Base-by-base conservation (phyloP, 1,284 basidiomycete genomes). In the Hymenochaete sp. region DNA sequence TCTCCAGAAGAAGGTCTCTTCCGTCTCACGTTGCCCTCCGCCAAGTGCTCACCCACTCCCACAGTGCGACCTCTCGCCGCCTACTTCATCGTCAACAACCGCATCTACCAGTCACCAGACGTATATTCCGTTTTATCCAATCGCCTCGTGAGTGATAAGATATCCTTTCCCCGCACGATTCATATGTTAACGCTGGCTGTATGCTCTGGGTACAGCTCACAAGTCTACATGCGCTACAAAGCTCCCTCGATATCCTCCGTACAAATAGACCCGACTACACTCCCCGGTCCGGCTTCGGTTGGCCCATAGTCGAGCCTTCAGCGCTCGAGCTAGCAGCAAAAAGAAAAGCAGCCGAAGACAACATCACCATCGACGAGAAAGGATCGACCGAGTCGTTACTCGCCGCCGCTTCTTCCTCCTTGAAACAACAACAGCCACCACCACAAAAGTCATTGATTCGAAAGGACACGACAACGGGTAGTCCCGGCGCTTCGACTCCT, bases 51-150 rank as follows among this genome's bases (percentile, higher is more conserved):
- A 10, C 9, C n/a, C 50, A 49, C 44, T 33, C 42, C 24, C 48
- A 38, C 56, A 87, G 87, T 82, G 31, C 71, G 72, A 50, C 80
- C 86, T 2, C 62, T 90, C 45, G 82, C 79, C 13, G 82, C 79
- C 8, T 92, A 89, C 62, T 92, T 90, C 58, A 76, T 92, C 57
- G 75, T 87, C 65, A 82, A 90, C 62, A 83, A 83, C 59, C 77
- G 82, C 50, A 88, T 92, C 52, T 91, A 91, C 59, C 84, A 88
- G 57, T 79, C 85, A 1, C 89, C 89, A 21, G 82, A 88, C 54
- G 66, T 91, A 24, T 89, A 91, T 57, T 79, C 77, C 7, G 70
- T 91, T 2, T 66, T 92, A 28, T 89, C 87, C 36, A 87, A 87
- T 56, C 79, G 88, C 54, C 64, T 92, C 54, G 84, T 88, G 60